Conservation (phyloP, 169 alveolate species). For the Plasmodium cynomolgi region DNA sequence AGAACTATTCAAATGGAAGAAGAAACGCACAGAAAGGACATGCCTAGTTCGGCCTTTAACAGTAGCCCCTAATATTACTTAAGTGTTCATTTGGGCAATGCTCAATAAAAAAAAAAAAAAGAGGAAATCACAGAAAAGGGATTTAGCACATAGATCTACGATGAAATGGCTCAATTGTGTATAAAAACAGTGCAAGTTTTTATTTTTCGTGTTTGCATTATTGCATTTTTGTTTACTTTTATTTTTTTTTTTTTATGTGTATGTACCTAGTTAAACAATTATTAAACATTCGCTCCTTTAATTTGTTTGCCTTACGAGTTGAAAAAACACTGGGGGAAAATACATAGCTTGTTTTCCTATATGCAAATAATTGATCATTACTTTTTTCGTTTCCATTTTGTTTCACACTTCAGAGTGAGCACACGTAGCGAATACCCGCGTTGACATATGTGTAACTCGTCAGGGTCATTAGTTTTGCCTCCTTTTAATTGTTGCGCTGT, state of each 20-base stretch:
- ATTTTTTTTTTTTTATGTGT: not conserved
- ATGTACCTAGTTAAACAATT: not conserved
- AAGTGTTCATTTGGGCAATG: not conserved
- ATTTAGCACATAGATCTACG: not conserved
- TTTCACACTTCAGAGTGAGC: not conserved
- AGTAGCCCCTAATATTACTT: not conserved
- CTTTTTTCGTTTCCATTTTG: not conserved
- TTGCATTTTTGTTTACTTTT: not conserved
- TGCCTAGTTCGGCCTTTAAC: not conserved
- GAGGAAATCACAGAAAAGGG: not conserved
- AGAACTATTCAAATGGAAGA: not conserved
- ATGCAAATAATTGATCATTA: not conserved
- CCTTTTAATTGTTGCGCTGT: not conserved
- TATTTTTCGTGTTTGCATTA: not conserved
- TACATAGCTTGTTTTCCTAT: not conserved
- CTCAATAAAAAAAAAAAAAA: not conserved
- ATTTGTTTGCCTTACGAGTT: not conserved
- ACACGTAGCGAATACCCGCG: not conserved
- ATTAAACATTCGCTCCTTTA: not conserved
- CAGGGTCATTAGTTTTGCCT: not conserved
- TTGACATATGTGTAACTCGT: not conserved
- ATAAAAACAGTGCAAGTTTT: not conserved
- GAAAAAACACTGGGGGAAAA: not conserved
- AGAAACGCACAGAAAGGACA: not conserved
- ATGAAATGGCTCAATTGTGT: not conserved